Conservation (phyloP, 2,329 filamentous ascomycete genomes). For the Thermomyces lanuginosus region DNA sequence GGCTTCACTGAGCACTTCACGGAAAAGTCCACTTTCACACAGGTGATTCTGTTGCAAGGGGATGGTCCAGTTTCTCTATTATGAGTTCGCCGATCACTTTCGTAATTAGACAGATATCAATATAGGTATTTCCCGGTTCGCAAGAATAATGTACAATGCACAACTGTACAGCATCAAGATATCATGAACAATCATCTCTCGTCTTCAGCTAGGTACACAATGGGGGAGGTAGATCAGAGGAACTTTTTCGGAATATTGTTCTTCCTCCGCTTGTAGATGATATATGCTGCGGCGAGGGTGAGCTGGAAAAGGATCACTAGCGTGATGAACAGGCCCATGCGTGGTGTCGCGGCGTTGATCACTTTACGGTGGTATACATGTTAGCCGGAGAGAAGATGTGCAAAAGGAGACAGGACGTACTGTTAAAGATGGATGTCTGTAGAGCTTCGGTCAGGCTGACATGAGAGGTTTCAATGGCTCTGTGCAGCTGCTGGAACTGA, state of each 20-base stretch:
- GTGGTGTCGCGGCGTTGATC: constrained; percentile 37
- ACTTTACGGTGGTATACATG: constrained; percentile 19
- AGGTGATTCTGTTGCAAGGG: too few species aligned
- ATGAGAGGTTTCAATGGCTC: constrained; percentile 38
- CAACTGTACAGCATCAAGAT: too few species aligned
- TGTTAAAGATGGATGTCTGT: constrained; percentile 32
- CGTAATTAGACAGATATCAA: too few species aligned
- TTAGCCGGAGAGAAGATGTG: neutral
- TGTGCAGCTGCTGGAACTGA: constrained; percentile 38
- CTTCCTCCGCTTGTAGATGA: constrained; percentile 65
- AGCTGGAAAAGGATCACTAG: constrained; percentile 61
- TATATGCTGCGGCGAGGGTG: constrained; percentile 50
- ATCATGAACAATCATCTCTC: constrained; percentile 3
- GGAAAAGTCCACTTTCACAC: too few species aligned
- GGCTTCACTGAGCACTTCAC: too few species aligned
- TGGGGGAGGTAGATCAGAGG: constrained; percentile 36
- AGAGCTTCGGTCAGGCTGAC: constrained; percentile 35
- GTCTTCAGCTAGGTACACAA: too few species aligned
- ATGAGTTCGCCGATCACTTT: too few species aligned
- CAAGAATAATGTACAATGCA: too few species aligned
- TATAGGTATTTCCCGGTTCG: too few species aligned
- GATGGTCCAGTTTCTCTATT: too few species aligned
- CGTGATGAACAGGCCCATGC: constrained; percentile 48
- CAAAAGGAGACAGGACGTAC: constrained; percentile 24
- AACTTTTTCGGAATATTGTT: constrained; percentile 79